Evolutionary conservation across 1,284 basidiomycete genomes (phyloP).

Genomic region (Marasmius oreades): DNA sequence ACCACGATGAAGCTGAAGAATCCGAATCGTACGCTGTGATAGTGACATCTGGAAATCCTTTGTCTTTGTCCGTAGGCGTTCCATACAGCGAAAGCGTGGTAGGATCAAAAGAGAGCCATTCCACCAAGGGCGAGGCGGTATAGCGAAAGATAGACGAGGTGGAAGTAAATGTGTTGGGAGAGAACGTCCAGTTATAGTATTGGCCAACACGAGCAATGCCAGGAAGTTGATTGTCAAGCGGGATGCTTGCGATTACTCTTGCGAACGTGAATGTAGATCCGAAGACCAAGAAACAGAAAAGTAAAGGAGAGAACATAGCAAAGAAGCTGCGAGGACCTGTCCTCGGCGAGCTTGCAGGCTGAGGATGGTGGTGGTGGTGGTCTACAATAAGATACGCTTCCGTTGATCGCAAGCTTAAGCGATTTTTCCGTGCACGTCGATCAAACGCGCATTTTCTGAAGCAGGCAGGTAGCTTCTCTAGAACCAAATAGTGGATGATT

Average conservation of each 20-base stretch:
- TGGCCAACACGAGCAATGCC: slow-evolving; percentile 55
- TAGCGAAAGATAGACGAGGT: slow-evolving; percentile 39
- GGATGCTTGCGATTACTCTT: slow-evolving; percentile 43
- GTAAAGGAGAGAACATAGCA: slow-evolving; percentile 50
- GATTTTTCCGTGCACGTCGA: no score
- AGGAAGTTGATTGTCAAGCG: slow-evolving; percentile 59
- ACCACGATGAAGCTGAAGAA: slow-evolving; percentile 45
- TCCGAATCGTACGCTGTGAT: slow-evolving; percentile 52
- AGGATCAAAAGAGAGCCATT: slow-evolving; percentile 66
- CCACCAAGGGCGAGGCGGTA: slow-evolving; percentile 48
- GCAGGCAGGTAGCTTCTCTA: no score
- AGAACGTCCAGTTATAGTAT: slow-evolving; percentile 64
- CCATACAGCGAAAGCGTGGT: slow-evolving; percentile 50
- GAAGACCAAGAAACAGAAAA: slow-evolving; percentile 51
- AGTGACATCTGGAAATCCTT: slow-evolving; percentile 51
- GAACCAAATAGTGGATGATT: no score
- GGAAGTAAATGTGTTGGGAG: slow-evolving; percentile 55
- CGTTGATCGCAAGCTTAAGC: no score
- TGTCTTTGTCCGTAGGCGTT: slow-evolving; percentile 51
- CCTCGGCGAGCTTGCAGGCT: slow-evolving; percentile 20
- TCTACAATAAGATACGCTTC: slow-evolving; percentile 34
- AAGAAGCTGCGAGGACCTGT: neutral
- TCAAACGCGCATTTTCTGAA: no score
- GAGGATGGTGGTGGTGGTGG: slow-evolving; percentile 38
- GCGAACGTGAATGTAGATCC: slow-evolving; percentile 34